Evolutionary conservation across 1,284 basidiomycete species (phyloP).

Genomic region (Sutorius eximius): DNA sequence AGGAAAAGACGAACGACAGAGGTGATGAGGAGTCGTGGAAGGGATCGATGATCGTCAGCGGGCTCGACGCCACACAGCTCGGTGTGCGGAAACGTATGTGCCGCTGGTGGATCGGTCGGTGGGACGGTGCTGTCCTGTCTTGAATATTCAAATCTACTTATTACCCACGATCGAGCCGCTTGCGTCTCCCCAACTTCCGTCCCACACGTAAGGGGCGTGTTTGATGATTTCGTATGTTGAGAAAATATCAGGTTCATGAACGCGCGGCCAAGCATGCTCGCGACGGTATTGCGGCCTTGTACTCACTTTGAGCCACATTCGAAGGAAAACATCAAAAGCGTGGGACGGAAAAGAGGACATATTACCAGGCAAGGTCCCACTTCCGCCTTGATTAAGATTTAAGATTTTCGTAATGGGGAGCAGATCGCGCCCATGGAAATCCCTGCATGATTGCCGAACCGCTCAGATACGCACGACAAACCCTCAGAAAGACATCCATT

Average conservation of each 20-base stretch:
- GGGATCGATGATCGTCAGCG: constrained; percentile 47
- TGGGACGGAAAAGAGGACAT: not conserved
- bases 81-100: constrained; percentile 55
- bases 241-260: not conserved
- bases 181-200: not conserved
- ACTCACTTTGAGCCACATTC: not conserved
- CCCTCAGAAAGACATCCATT: too few relatives aligned
- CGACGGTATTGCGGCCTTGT: constrained; percentile 3
- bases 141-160: not conserved
- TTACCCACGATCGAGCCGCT: not conserved
- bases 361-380: not conserved
- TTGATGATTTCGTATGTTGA: not conserved
- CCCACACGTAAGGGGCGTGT: constrained; percentile 1
- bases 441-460: constrained; percentile 4
- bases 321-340: not conserved
- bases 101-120: constrained; percentile 55
- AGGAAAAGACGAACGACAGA: constrained; percentile 35
- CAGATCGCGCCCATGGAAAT: constrained; percentile 17
- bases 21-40: constrained; percentile 39
- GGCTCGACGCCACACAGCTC: constrained; percentile 49
- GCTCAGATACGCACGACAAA: not conserved
- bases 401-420: constrained; percentile 10
- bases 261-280: not conserved
- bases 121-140: constrained; percentile 30
- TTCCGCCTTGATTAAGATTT: not conserved